Percentiles rank a stretch among this genome's conserved stretches.
Conservation (phyloP, 2,329 filamentous ascomycete species). For the Hypoxylon sp. region DNA sequence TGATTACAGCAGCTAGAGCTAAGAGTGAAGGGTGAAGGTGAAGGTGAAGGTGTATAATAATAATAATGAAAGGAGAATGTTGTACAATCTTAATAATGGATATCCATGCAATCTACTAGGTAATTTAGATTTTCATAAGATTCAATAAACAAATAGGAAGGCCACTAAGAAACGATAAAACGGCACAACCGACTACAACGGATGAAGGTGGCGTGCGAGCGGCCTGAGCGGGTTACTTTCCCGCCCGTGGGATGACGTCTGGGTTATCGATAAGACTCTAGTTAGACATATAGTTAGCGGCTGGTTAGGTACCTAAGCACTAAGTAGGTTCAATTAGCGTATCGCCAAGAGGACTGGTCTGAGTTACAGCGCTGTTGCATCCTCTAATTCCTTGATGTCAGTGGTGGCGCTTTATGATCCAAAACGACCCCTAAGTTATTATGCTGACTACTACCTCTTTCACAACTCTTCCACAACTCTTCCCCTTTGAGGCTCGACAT, state of each 20-base stretch:
- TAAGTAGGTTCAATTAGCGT: constrained; percentile 14
- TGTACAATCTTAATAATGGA: constrained; percentile 2
- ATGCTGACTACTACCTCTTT: constrained; percentile 21
- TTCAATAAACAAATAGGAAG: neutral
- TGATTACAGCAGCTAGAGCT: constrained; percentile 19
- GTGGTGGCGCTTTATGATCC: constrained; percentile 23
- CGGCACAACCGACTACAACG: neutral
- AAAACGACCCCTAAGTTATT: constrained; percentile 13
- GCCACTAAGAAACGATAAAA: neutral
- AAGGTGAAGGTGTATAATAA: neutral
- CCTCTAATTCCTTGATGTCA: constrained; percentile 38
- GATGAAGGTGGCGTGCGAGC: constrained; percentile 13
- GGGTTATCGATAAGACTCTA: constrained; percentile 35
- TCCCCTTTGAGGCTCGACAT: constrained; percentile 10
- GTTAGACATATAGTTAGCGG: constrained; percentile 11
- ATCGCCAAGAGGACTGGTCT: constrained; percentile 1
- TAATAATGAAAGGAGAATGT: constrained; percentile 3
- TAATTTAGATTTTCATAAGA: neutral
- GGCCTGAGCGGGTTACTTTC: constrained; percentile 13
- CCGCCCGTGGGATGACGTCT: constrained; percentile 34
- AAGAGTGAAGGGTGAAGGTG: too few species aligned
- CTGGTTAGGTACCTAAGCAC: constrained; percentile 1
- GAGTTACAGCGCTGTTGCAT: constrained; percentile 11
- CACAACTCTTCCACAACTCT: constrained; percentile 16
- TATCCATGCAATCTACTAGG: neutral